These are phyloP conservation scores for Solanum sejunctum DNA, from an alignment of 257 asterid genomes.

Conservation along the genomic window DNA sequence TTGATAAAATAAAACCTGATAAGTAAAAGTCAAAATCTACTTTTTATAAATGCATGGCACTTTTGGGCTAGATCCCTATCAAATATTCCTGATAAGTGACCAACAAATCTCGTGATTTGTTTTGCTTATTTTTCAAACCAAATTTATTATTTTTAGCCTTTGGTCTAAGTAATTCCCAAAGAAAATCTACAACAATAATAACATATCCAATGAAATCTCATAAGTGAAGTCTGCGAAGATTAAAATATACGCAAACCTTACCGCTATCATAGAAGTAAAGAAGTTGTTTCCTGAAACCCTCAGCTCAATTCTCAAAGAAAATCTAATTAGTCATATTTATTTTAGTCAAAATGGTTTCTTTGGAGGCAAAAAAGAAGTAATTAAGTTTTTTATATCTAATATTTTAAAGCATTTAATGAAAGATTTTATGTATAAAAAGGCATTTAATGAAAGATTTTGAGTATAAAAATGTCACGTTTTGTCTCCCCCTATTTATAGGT, in stretches of 20 bases:
- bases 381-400: background rate
- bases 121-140: background rate
- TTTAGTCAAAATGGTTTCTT: background rate
- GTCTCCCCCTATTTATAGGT: slow-evolving; percentile 1
- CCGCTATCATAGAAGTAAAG: no score
- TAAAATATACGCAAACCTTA: no score
- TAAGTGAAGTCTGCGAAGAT: no score
- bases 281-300: no score
- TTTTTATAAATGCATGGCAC: background rate
- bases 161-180: background rate
- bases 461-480: slow-evolving; percentile 7
- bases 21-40: background rate
- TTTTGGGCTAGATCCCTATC: background rate
- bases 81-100: background rate
- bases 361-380: background rate
- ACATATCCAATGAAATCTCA: no score
- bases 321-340: background rate
- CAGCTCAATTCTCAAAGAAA: background rate
- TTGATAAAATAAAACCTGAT: no score
- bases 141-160: background rate
- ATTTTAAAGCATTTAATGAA: background rate
- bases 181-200: no score
- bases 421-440: background rate
- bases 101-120: background rate
- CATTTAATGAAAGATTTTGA: background rate